Conservation (phyloP, 495 filamentous ascomycete genomes). For the Pseudomonodictys pantanalensis region DNA sequence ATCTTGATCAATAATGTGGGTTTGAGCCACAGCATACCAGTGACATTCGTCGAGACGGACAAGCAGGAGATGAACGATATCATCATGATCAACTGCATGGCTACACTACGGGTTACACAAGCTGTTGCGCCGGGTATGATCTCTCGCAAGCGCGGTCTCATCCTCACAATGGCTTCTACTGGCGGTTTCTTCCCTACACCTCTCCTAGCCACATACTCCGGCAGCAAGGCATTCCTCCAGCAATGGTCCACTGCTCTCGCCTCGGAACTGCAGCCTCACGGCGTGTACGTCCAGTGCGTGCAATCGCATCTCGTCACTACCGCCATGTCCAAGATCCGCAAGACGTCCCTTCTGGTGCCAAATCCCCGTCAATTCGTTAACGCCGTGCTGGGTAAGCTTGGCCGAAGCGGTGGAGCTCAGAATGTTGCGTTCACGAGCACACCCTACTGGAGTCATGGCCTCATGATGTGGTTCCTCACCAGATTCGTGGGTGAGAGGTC, state of each 20-base stretch:
- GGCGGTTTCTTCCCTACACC: slow-evolving; percentile 88
- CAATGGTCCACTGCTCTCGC: slow-evolving; percentile 89
- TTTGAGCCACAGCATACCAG: slow-evolving; percentile 86
- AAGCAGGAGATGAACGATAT: slow-evolving; percentile 80
- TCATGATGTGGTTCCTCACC: slow-evolving; percentile 82
- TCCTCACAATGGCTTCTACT: slow-evolving; percentile 96
- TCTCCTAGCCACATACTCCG: slow-evolving; percentile 92
- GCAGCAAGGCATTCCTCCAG: slow-evolving; percentile 96
- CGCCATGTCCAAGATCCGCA: slow-evolving; percentile 93
- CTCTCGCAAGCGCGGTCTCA: slow-evolving; percentile 75
- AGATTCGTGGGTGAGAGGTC: slow-evolving; percentile 66
- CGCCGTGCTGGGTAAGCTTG: slow-evolving; percentile 75
- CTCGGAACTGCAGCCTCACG: slow-evolving; percentile 73
- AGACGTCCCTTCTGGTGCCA: slow-evolving; percentile 71
- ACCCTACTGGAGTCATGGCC: slow-evolving; percentile 86
- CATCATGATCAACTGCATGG: slow-evolving; percentile 88
- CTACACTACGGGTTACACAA: slow-evolving; percentile 81
- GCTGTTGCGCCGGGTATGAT: slow-evolving; percentile 82
- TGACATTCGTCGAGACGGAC: slow-evolving; percentile 77
- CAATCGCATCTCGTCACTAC: slow-evolving; percentile 89
- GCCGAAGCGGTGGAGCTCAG: slow-evolving; percentile 70
- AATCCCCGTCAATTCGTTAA: slow-evolving; percentile 79
- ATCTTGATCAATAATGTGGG: slow-evolving; percentile 98
- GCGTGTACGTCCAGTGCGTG: slow-evolving; percentile 80
- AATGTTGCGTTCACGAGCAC: slow-evolving; percentile 76